Evolutionary conservation across 2,329 filamentous ascomycete species (phyloP), one percentile per base, ranked within the genome.

Genomic region (Diaporthe humulicola): DNA sequence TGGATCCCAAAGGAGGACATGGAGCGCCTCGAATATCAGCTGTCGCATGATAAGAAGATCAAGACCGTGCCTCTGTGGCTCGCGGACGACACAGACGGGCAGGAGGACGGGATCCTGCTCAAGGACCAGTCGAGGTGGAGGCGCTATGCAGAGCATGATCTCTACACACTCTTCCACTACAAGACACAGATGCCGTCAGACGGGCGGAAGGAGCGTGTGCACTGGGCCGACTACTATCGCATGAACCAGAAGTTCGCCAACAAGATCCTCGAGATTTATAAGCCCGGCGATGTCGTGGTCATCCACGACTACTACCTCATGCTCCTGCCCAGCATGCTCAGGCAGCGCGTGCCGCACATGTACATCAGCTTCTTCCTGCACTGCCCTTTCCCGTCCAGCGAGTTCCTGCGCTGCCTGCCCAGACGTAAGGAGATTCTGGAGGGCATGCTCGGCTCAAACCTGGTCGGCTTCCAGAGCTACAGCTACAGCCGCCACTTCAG

Each of bases 361-460:
- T 97, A 98, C 86, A 96, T 98, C 81, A 93, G 95, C 71, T 98
- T 98, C 87, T 98, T 95, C 87, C 88, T 98, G 61, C 96, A 98
- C 84, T 93, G 95, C 60, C 96, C 96, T 0, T 98, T 98, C 84
- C 96, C 96, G 45, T 98, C 95, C 85, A 98, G 95, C 87, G 97
- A 98, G 84, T 98, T 98, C 82, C 91, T 98, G 82, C 92, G 96
- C 64, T 98, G 96, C 83, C 87, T 98, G 73, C 94, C 95, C 50
- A 92, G 95, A 77, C 91, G 96, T 78, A 98, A 98, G 84, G 95
- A 98, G 82, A 89, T 98, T 15, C 87, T 98, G 19, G 95, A 97
- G 79, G 97, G 97, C 66, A 92, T 98, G 61, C 88, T 98, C 56
- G 96, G 96, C 25, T 91, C 96, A 73, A 98, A 98, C 83, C 92